Percentiles rank a stretch among this genome's conserved stretches.
Conservation (phyloP, 2,329 filamentous ascomycete species). For the Elsinoe fawcettii region DNA sequence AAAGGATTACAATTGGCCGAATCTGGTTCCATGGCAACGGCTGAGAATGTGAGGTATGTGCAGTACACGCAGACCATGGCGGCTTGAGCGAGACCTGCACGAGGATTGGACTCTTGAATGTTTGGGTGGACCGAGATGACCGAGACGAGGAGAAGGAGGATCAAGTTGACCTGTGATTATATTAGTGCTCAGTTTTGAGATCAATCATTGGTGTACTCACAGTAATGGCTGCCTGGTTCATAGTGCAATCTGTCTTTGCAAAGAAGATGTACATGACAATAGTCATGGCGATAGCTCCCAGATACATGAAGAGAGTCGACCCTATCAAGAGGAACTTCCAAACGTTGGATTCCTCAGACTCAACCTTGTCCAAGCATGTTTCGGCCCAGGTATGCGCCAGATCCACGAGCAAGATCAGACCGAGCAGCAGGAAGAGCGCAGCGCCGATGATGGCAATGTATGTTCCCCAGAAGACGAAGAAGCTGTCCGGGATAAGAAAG, state of each 20-base stretch:
- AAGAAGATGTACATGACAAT: constrained; percentile 98
- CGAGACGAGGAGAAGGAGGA: constrained; percentile 74
- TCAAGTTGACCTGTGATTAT: constrained; percentile 59
- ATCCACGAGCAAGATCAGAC: constrained; percentile 85
- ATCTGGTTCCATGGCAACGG: constrained; percentile 97
- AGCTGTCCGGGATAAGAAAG: constrained; percentile 89
- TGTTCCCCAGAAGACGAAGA: constrained; percentile 94
- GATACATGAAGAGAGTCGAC: constrained; percentile 88
- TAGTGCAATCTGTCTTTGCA: constrained; percentile 68
- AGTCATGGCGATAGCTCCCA: constrained; percentile 85
- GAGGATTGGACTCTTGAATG: constrained; percentile 85
- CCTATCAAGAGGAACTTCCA: constrained; percentile 87
- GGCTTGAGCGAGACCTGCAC: constrained; percentile 90
- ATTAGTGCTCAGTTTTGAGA: constrained; percentile 11
- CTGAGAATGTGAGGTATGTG: constrained; percentile 96
- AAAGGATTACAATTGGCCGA: constrained; percentile 91
- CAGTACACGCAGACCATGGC: constrained; percentile 97
- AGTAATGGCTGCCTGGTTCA: constrained; percentile 95
- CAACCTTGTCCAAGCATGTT: constrained; percentile 88
- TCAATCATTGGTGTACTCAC: constrained; percentile 31
- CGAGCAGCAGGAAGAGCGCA: constrained; percentile 87
- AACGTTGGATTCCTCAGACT: constrained; percentile 71
- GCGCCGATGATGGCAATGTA: constrained; percentile 83
- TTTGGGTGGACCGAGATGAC: constrained; percentile 80
- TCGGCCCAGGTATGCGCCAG: constrained; percentile 96